A percentile compares a stretch with the other conserved stretches of the same genome.
These are phyloP conservation scores for Acacia acuminata DNA, from an alignment of 306 rosid species.

Conservation along the genomic window DNA sequence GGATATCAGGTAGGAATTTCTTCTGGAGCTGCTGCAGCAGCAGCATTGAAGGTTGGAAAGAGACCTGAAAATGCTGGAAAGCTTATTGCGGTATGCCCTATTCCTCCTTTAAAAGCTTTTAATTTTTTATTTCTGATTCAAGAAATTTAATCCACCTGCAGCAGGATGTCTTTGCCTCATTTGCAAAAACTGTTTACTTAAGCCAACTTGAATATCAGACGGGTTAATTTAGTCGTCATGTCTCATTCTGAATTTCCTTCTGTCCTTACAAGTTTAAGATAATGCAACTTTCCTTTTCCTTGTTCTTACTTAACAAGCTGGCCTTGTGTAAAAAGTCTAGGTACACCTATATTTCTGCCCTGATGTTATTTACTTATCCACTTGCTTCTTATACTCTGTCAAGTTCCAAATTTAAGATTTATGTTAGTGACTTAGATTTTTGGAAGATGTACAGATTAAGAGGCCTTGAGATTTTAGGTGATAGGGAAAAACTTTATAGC, in stretches of 20 bases:
- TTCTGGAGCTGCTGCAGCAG: conserved; percentile 97
- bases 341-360: neutral
- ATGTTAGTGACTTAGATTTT: neutral
- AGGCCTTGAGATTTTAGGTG: neutral
- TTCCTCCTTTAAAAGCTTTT: conserved; percentile 10
- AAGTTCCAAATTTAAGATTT: neutral
- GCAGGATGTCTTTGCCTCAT: conserved; percentile 21
- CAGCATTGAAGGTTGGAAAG: conserved; percentile 88
- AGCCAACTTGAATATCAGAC: neutral
- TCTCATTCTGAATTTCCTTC: neutral
- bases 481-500: too few relatives aligned
- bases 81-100: conserved; percentile 72
- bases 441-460: neutral
- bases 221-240: neutral
- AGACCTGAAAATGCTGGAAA: conserved; percentile 96
- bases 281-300: conserved; percentile 24
- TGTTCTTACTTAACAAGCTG: conserved; percentile 1
- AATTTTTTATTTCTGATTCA: conserved; percentile 4
- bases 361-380: conserved; percentile 21
- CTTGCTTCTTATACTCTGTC: conserved; percentile 16
- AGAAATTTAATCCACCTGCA: conserved; percentile 19
- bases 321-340: conserved; percentile 11
- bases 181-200: neutral
- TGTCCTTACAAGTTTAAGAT: neutral
- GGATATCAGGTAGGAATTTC: conserved; percentile 89